Conservation (phyloP, 1,139 yeast genomes). For the Candida frijolesensis region DNA sequence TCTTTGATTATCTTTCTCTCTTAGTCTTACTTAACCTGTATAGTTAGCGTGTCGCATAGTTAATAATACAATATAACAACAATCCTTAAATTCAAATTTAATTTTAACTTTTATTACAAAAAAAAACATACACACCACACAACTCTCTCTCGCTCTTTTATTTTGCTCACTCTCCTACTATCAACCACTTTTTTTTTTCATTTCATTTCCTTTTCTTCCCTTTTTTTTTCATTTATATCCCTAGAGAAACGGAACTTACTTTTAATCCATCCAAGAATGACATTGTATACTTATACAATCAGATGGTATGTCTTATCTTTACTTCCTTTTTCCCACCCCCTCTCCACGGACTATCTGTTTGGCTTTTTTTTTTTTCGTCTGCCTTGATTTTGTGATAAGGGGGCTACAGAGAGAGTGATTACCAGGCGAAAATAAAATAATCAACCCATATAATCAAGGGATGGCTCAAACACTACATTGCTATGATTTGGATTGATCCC, state of each 20-base stretch:
- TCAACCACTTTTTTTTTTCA: neutral
- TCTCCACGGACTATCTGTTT: neutral
- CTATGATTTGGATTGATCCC: neutral
- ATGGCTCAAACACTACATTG: neutral
- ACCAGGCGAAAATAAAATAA: neutral
- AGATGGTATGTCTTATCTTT: conserved; percentile 21
- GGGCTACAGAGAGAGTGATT: neutral
- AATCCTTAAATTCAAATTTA: too few relatives aligned
- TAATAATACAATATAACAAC: too few relatives aligned
- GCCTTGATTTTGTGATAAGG: conserved; percentile 6
- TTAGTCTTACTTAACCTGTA: too few relatives aligned
- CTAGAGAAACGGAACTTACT: neutral
- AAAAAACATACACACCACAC: too few relatives aligned
- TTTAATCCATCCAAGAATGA: conserved; percentile 8
- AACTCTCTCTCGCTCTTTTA: neutral
- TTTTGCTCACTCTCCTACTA: neutral
- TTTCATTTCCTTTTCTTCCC: neutral
- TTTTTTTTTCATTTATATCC: neutral
- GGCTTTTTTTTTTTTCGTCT: neutral
- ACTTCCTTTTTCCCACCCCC: neutral
- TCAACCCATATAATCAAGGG: neutral
- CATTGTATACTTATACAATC: conserved; percentile 20
- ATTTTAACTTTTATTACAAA: too few relatives aligned
- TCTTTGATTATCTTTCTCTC: neutral
- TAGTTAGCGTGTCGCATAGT: too few relatives aligned